Base-by-base conservation (phyloP, 345 rosid genomes). In the Lagerstroemia speciosa region DNA sequence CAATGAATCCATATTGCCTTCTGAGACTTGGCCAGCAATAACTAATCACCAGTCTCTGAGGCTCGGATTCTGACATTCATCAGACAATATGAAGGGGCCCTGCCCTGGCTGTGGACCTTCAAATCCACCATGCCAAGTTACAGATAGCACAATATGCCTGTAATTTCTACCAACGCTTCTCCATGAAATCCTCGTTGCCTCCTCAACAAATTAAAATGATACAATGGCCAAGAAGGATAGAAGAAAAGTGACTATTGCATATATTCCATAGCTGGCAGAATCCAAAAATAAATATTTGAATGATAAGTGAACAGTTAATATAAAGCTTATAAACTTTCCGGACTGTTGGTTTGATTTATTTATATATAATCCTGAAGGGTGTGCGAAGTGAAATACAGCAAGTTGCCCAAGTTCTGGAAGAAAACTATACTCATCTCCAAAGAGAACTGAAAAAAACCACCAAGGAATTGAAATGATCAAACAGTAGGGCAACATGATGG, bases 41-140 rank as follows among this genome's bases (percentile, higher is more conserved):
- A 48, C 6, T 41, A 41, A 48, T 9, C 55, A 11, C 24, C 60
- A 53, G 29, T 24, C n/a, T 6, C 12, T 24, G 60, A 24, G 29
- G 14, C 29, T 53, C 60, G 24, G 60, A 53, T 24, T 53, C 29
- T n/a, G 29, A n/a, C 9, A n/a, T 53, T 53, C 24, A 48, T 48
- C 53, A 48, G 53, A 20, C 53, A 17, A 10, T 1, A 10, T 43
- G 43, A 48, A 48, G 53, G 53, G 3, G 53, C 53, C 53, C n/a
- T 5, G 53, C 24, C 7, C 17, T 37, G 48, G 67, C 43, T 64
- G 43, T 16, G 29, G n/a, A 3, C 8, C 3, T 36, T 36, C 46
- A 17, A 14, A 64, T 2, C 46, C 27, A 40, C 67, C 48, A n/a
- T 20, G 67, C 67, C 67, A 36, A 64, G 45, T 5, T 64, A 64